phyloP scores from a whole-genome alignment of 768 basidiomycete genomes.

The Amanita pallidorosea region DNA sequence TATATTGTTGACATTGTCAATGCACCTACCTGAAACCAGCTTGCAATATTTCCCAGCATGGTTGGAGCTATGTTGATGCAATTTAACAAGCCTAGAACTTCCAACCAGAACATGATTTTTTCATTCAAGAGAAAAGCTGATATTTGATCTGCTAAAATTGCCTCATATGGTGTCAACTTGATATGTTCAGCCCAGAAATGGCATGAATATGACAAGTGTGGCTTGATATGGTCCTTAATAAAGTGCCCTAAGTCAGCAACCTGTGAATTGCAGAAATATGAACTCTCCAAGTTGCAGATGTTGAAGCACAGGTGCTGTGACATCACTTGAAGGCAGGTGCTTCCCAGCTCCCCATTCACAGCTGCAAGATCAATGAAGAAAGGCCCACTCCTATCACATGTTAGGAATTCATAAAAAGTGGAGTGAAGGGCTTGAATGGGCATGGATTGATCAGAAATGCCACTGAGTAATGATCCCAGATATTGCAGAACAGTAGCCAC shows the following conservation, averaged over 20 bases:
- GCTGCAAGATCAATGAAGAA: background rate
- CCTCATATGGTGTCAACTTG: background rate
- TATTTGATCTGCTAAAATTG: background rate
- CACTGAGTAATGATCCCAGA: background rate
- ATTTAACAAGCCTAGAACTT: background rate
- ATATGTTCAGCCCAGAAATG: background rate
- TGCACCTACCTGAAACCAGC: background rate
- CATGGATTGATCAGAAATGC: background rate
- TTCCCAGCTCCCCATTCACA: background rate
- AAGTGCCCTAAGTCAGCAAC: background rate
- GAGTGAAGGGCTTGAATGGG: background rate
- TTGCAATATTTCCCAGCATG: background rate
- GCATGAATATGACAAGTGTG: no score
- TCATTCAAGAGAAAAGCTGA: no score
- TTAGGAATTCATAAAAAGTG: background rate
- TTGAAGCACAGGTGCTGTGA: background rate
- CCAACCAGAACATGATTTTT: background rate
- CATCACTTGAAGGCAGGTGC: background rate
- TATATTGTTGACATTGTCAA: no score
- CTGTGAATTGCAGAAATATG: background rate
- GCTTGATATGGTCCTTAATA: background rate
- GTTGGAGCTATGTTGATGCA: background rate
- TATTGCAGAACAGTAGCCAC: background rate
- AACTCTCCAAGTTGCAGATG: background rate
- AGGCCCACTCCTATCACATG: background rate